Percentiles rank a stretch among this genome's conserved stretches.
These are phyloP conservation scores for Hexamita inflata DNA, from an alignment of 208 protist genomes.

Conservation along the genomic window DNA sequence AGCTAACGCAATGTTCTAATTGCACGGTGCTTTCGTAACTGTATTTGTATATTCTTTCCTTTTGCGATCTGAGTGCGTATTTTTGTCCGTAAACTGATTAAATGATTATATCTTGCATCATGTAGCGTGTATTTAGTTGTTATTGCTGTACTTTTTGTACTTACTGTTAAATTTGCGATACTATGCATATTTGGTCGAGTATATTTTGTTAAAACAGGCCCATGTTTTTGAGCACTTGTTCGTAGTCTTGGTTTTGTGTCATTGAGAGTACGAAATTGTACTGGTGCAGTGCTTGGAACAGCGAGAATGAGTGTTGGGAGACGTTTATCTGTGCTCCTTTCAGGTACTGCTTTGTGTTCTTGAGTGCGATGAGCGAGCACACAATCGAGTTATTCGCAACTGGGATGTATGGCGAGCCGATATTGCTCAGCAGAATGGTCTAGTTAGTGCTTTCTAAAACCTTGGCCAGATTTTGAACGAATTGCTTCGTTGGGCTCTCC, in stretches of 20 bases:
- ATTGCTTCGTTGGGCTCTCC: too few species aligned
- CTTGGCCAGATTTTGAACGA: too few species aligned
- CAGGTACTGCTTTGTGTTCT: not conserved
- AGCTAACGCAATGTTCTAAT: not conserved
- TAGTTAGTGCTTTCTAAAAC: too few species aligned
- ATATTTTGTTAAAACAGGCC: not conserved
- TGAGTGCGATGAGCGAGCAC: too few species aligned
- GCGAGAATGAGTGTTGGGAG: not conserved
- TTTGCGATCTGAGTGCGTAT: not conserved
- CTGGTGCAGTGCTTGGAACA: not conserved
- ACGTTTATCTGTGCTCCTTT: not conserved
- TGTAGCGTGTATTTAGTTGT: too few species aligned
- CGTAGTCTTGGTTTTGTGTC: not conserved
- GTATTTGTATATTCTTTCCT: not conserved
- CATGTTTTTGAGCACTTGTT: not conserved
- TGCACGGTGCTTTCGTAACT: not conserved
- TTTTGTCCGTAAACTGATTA: not conserved
- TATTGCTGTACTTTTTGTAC: too few species aligned
- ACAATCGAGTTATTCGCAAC: too few species aligned
- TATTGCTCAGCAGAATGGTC: too few species aligned
- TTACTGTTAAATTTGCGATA: too few species aligned
- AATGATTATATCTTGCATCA: not conserved
- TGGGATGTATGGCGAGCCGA: too few species aligned
- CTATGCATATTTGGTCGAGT: not conserved
- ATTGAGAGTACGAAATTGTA: not conserved